Conservation (phyloP, 1,284 basidiomycete genomes). For the Boletus holoroseus region DNA sequence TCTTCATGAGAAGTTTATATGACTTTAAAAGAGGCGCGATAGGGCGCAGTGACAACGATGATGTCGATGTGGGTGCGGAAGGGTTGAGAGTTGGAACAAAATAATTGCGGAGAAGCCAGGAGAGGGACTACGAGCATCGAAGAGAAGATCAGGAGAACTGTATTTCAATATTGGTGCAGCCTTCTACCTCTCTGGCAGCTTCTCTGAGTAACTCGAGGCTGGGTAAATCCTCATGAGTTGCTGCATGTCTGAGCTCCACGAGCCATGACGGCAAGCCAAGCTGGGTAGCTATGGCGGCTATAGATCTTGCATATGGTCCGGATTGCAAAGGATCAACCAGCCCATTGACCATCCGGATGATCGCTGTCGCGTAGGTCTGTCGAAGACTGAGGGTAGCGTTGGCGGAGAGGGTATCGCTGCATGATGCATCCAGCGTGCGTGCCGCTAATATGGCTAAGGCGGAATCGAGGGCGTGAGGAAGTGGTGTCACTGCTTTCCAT, state of each 20-base stretch:
- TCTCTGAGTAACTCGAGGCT: constrained; percentile 76
- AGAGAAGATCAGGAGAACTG: constrained; percentile 9
- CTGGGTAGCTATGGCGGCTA: constrained; percentile 81
- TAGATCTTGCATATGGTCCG: constrained; percentile 83
- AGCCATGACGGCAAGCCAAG: constrained; percentile 85
- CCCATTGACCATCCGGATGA: constrained; percentile 90
- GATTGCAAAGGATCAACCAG: constrained; percentile 92
- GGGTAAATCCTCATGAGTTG: constrained; percentile 94
- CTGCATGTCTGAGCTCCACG: constrained; percentile 92
- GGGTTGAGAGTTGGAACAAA: constrained; percentile 71
- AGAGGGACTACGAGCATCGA: constrained; percentile 50
- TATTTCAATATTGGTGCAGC: not conserved
- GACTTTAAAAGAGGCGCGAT: constrained; percentile 56
- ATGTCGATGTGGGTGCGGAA: constrained; percentile 33
- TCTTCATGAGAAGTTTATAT: constrained; percentile 66
- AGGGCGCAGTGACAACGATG: constrained; percentile 40
- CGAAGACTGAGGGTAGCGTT: constrained; percentile 46
- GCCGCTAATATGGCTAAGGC: constrained; percentile 64
- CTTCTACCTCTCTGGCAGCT: constrained; percentile 62
- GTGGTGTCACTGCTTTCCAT: constrained; percentile 65
- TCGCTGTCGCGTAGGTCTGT: constrained; percentile 68
- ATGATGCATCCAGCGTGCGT: constrained; percentile 48
- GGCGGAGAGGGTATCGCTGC: constrained; percentile 11
- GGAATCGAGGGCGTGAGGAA: constrained; percentile 71
- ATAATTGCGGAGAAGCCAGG: constrained; percentile 78